Conservation (phyloP, 257 asterid species). For the Solanum paucissectum region DNA sequence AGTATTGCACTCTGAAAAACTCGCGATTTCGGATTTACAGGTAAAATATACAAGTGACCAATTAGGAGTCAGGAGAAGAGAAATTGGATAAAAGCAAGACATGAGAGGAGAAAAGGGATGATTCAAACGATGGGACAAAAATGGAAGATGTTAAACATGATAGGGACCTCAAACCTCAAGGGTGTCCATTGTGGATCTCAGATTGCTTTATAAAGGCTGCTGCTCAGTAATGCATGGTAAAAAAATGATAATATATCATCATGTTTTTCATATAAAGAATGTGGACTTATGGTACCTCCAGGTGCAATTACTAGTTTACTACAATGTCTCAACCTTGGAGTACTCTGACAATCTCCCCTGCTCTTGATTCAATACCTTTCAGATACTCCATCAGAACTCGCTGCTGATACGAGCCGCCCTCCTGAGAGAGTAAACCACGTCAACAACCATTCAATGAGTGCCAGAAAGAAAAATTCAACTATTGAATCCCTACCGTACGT, state of each 20-base stretch:
- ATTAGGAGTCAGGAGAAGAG: neutral
- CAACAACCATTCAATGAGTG: slow-evolving; percentile 2
- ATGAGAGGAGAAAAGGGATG: neutral
- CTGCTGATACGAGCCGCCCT: slow-evolving; percentile 95
- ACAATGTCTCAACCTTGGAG: slow-evolving; percentile 39
- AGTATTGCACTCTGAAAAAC: neutral
- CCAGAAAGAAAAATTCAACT: neutral
- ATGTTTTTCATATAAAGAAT: neutral
- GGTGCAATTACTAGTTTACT: neutral
- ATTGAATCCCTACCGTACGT: slow-evolving; percentile 53
- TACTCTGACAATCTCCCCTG: slow-evolving; percentile 42
- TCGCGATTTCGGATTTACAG: neutral
- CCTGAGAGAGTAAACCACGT: slow-evolving; percentile 29
- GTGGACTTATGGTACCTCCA: neutral
- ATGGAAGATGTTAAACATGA: neutral
- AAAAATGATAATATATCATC: neutral
- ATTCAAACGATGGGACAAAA: neutral
- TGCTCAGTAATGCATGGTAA: neutral
- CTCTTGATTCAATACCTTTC: slow-evolving; percentile 80
- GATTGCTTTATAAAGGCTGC: neutral
- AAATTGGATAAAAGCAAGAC: neutral
- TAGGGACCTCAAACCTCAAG: neutral
- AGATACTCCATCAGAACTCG: slow-evolving; percentile 84
- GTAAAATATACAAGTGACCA: neutral
- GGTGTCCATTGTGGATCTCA: neutral